These are phyloP conservation scores for Castanea crenata DNA, from an alignment of 306 rosid species.

Conservation along the genomic window DNA sequence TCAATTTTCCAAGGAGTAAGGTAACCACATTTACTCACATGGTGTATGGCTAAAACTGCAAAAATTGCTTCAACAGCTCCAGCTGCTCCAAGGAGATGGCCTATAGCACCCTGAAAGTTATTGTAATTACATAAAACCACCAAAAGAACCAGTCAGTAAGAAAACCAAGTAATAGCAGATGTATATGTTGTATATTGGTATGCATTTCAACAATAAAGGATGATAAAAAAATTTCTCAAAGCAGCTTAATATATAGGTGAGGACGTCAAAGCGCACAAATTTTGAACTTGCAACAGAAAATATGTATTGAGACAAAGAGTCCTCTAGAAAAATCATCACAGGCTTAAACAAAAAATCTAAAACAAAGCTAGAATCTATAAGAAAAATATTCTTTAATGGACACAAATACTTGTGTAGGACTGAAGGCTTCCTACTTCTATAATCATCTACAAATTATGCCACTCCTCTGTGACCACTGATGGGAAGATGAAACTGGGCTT, in stretches of 20 bases:
- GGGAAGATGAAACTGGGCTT: not conserved
- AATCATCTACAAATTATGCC: not conserved
- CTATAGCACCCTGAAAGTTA: conserved; percentile 75
- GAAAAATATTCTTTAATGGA: not conserved
- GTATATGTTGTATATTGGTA: not conserved
- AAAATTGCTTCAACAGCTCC: conserved; percentile 98
- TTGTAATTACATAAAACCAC: conserved; percentile 1
- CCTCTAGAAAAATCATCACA: not conserved
- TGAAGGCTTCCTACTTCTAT: not conserved
- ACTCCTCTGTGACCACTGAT: not conserved
- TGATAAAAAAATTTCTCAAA: not conserved
- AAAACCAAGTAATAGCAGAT: not conserved
- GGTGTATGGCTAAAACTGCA: conserved; percentile 68
- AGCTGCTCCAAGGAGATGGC: conserved; percentile 97
- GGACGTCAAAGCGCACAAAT: not conserved
- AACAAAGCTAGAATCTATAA: not conserved
- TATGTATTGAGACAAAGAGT: not conserved
- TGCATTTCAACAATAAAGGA: not conserved
- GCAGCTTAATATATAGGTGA: not conserved
- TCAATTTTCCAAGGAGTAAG: not conserved
- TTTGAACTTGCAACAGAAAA: not conserved
- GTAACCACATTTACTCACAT: conserved; percentile 39
- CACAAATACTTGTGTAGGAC: not conserved
- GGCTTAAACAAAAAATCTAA: not conserved
- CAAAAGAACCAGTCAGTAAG: not conserved